Base-by-base conservation (phyloP, 441 rosid species). In the Erodium moschatum region DNA sequence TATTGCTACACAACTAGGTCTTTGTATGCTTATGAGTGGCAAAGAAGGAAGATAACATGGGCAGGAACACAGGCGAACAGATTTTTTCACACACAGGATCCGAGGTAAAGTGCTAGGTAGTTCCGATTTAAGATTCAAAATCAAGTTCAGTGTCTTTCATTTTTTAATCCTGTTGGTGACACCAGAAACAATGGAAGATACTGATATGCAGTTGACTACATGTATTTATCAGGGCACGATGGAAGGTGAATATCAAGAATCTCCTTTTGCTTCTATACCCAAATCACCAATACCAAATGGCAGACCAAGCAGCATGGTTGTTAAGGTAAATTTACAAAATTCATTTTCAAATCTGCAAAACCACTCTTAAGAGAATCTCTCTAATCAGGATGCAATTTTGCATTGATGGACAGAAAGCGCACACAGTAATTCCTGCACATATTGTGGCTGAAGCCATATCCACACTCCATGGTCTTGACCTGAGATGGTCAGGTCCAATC, bases 401-500 rank as follows among this genome's bases (percentile, higher is more conserved):
- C 9, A 33, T 67, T 7, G 4, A 44, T 52, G 61, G 16, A 67
- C 90, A 86, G 93, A 88, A 85, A 75, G 86, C 81, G 50, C 86
- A 80, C 70, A 71, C 80, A 1, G 79, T 86, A 18, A 85, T 88
- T 73, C 91, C 87, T 11, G 87, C 89, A 31, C 87, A 86, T 74
- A 85, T 85, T 10, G 80, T 86, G 18, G 94, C 94, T 3, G 90
- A 88, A 77, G 94, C 94, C 40, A 88, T 88, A 69, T 83, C 90
- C 2, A 86, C 90, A 16, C 77, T 88, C 66, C 85, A 76, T 0
- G 93, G 88, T 13, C 86, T 88, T 13, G 93, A 86, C 69, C 82
- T 88, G 21, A 78, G 90, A 77, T 88, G 90, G 90, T 88, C 93
- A 4, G 94, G 91, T 18, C 94, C 93, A 4, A 88, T 88, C 66